Conservation (phyloP, 2,329 filamentous ascomycete genomes). For the Cercospora zeae-maydis region DNA sequence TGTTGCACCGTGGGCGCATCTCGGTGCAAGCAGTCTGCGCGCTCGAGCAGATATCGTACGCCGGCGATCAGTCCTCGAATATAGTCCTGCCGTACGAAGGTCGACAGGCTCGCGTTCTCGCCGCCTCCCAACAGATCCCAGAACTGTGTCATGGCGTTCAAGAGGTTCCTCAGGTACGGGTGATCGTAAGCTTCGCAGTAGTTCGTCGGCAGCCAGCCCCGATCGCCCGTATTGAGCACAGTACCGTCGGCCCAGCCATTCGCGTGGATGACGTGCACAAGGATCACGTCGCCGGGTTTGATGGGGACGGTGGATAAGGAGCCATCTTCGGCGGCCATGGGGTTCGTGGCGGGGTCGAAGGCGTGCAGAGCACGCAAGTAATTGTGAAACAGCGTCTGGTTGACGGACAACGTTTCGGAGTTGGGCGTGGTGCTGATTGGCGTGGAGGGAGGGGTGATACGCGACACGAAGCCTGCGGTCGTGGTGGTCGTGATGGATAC, state of each 20-base stretch:
- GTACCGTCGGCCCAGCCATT: slow-evolving; percentile 99
- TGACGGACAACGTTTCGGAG: slow-evolving; percentile 11
- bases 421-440: slow-evolving; percentile 19
- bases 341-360: slow-evolving; percentile 73
- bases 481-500: slow-evolving; percentile 12
- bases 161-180: slow-evolving; percentile 74
- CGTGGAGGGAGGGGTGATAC: slow-evolving; percentile 23
- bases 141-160: slow-evolving; percentile 83
- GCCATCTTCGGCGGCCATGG: slow-evolving; percentile 60
- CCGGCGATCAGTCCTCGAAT: slow-evolving; percentile 92
- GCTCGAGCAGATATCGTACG: slow-evolving; percentile 84
- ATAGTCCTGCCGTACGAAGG: slow-evolving; percentile 88
- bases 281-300: slow-evolving; percentile 83
- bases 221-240: slow-evolving; percentile 74
- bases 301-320: slow-evolving; percentile 72
- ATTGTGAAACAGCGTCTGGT: slow-evolving; percentile 74
- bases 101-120: slow-evolving; percentile 64
- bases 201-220: slow-evolving; percentile 96
- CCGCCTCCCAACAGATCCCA: slow-evolving; percentile 79
- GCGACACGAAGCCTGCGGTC: slow-evolving; percentile 24
- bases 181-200: slow-evolving; percentile 96
- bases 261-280: slow-evolving; percentile 94
- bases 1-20: slow-evolving; percentile 72
- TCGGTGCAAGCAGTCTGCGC: slow-evolving; percentile 78
- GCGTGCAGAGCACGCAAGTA: slow-evolving; percentile 92